phyloP scores from a whole-genome alignment of 2,329 filamentous ascomycete species.

The Botryotinia calthae region DNA sequence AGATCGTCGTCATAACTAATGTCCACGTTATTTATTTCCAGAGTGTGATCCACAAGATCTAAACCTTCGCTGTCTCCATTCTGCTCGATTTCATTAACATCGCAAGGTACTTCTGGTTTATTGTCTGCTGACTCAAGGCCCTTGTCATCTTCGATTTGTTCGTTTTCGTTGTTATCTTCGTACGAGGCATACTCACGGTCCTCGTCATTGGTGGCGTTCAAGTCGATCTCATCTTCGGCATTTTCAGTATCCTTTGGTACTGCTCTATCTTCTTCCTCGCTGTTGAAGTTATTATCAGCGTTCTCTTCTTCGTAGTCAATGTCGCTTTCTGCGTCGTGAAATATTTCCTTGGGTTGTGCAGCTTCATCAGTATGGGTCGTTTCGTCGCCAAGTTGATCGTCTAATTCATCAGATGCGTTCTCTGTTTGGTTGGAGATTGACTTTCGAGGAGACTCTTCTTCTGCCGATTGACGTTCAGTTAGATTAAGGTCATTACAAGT shows the following conservation, averaged over 20 bases:
- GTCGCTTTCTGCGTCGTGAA: conserved; percentile 30
- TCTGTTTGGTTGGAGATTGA: conserved; percentile 26
- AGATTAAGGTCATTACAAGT: conserved; percentile 31
- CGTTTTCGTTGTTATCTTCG: conserved; percentile 40
- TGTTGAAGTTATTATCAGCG: not conserved
- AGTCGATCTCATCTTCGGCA: not conserved
- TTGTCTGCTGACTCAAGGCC: not conserved
- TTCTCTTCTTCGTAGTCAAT: conserved; percentile 22
- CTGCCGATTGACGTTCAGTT: conserved; percentile 29
- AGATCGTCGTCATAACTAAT: conserved; percentile 4
- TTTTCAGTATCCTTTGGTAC: not conserved
- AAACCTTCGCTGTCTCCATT: conserved; percentile 10
- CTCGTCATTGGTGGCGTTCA: conserved; percentile 11
- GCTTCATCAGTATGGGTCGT: not conserved
- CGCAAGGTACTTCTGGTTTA: not conserved
- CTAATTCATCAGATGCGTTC: not conserved
- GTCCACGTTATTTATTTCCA: conserved; percentile 12
- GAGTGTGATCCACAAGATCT: not conserved
- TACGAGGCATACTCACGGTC: conserved; percentile 12
- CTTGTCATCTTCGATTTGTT: conserved; percentile 27
- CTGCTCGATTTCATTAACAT: conserved; percentile 40
- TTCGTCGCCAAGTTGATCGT: not conserved
- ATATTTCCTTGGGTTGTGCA: not conserved
- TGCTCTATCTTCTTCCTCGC: not conserved
- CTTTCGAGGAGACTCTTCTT: conserved; percentile 31